Conservation (phyloP, 23 red algal genomes). For the Gracilariopsis chorda region DNA sequence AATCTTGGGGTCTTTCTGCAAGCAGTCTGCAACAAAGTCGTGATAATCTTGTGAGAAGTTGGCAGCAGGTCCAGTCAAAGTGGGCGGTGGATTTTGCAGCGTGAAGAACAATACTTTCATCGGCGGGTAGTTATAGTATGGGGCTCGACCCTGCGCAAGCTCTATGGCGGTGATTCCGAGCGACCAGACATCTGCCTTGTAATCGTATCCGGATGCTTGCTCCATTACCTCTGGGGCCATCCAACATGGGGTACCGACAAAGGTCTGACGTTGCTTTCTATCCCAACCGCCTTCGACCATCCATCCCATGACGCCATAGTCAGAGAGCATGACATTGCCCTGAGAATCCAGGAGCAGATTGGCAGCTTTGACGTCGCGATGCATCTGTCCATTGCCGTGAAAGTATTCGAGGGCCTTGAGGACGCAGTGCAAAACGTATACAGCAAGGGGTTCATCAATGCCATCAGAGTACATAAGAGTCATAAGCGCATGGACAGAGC, state of each 20-base stretch:
- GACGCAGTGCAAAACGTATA: constrained; percentile 79
- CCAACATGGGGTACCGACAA: constrained; percentile 98
- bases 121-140: constrained; percentile 72
- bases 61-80: constrained; percentile 42
- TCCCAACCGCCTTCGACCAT: constrained; percentile 94
- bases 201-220: constrained; percentile 94
- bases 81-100: constrained; percentile 88
- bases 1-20: constrained; percentile 84
- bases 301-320: constrained; percentile 95
- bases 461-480: constrained; percentile 67
- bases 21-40: constrained; percentile 82
- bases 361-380: constrained; percentile 92
- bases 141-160: constrained; percentile 85
- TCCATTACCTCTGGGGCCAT: constrained; percentile 99
- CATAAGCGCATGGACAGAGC: constrained; percentile 82
- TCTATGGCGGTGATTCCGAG: constrained; percentile 95
- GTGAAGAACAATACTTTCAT: constrained; percentile 94
- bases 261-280: constrained; percentile 90
- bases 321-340: constrained; percentile 83
- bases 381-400: constrained; percentile 89
- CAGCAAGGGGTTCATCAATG: constrained; percentile 62
- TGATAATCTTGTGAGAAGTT: constrained; percentile 74
- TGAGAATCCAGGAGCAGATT: constrained; percentile 82
- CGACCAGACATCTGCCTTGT: constrained; percentile 98
- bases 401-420: constrained; percentile 92